phyloP scores from a whole-genome alignment of 2,329 filamentous ascomycete genomes.

The Pseudocercospora eumusae region DNA sequence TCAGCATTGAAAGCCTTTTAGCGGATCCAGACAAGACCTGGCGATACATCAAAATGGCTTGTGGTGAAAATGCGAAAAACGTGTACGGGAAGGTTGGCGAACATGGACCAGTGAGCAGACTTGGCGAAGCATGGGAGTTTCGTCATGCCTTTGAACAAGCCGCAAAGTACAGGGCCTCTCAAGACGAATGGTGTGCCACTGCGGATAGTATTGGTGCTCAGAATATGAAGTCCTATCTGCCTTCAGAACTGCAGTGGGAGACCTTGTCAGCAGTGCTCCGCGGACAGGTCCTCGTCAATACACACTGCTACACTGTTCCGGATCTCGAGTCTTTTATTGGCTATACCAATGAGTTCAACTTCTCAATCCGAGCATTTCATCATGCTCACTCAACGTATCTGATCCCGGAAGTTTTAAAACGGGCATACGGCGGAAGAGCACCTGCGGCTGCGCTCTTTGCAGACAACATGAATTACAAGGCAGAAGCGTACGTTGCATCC shows the following conservation, averaged over 20 bases:
- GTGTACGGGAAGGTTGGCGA: constrained; percentile 60
- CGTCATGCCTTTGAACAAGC: constrained; percentile 68
- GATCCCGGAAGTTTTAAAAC: constrained; percentile 60
- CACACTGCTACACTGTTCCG: constrained; percentile 68
- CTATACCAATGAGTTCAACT: constrained; percentile 71
- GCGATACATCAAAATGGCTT: constrained; percentile 77
- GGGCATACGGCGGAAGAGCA: constrained; percentile 43
- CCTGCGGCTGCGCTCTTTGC: constrained; percentile 63
- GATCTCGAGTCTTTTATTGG: constrained; percentile 70
- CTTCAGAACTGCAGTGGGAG: constrained; percentile 65
- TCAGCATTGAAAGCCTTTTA: constrained; percentile 64
- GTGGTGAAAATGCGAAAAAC: constrained; percentile 66
- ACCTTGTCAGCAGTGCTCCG: constrained; percentile 63
- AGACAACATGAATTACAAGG: constrained; percentile 69
- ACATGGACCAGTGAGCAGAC: constrained; percentile 59
- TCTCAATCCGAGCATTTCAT: constrained; percentile 66
- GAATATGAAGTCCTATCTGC: constrained; percentile 60
- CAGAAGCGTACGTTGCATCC: constrained; percentile 65
- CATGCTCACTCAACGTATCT: constrained; percentile 69
- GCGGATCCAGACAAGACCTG: constrained; percentile 66
- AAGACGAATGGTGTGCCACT: constrained; percentile 68
- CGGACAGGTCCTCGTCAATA: constrained; percentile 69
- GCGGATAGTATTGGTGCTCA: constrained; percentile 56
- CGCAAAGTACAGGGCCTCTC: constrained; percentile 56
- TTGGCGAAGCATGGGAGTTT: constrained; percentile 64